Conservation (phyloP, 768 basidiomycete species). For the Austroboletus festivus region DNA sequence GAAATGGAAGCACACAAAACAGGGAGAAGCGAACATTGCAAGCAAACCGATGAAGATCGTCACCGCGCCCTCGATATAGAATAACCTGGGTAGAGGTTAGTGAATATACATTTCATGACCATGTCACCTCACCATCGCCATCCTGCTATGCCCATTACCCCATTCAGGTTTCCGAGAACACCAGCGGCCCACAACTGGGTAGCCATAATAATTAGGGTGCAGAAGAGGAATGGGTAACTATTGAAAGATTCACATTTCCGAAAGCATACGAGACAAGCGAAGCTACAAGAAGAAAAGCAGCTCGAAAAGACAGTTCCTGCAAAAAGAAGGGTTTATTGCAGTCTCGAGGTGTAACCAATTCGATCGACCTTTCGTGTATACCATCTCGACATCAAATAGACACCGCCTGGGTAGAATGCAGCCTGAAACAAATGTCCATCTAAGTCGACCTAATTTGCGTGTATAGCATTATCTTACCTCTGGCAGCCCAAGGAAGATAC, state of each 20-base stretch:
- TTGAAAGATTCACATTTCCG: conserved; percentile 54
- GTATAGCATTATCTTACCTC: no score
- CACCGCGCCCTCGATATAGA: conserved; percentile 68
- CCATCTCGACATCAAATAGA: conserved; percentile 50
- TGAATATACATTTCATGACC: no score
- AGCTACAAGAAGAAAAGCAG: conserved; percentile 58
- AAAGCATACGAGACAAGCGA: conserved; percentile 65
- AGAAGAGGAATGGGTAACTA: neutral
- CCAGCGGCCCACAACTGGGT: conserved; percentile 42
- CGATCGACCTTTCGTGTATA: conserved; percentile 47
- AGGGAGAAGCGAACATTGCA: conserved; percentile 39
- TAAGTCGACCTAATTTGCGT: no score
- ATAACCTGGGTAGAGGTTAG: conserved; percentile 45
- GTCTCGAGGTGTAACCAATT: neutral
- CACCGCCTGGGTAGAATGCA: no score
- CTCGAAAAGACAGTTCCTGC: conserved; percentile 66
- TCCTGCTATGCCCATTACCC: conserved; percentile 36
- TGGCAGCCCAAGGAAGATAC: conserved; percentile 61
- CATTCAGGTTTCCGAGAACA: conserved; percentile 67
- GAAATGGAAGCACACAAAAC: neutral
- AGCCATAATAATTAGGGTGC: neutral
- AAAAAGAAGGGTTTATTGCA: no score
- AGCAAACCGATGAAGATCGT: conserved; percentile 58
- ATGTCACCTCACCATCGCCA: neutral
- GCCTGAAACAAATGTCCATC: no score